These are phyloP conservation scores for Brassica nigra DNA, from an alignment of 345 rosid genomes.

Conservation along the genomic window DNA sequence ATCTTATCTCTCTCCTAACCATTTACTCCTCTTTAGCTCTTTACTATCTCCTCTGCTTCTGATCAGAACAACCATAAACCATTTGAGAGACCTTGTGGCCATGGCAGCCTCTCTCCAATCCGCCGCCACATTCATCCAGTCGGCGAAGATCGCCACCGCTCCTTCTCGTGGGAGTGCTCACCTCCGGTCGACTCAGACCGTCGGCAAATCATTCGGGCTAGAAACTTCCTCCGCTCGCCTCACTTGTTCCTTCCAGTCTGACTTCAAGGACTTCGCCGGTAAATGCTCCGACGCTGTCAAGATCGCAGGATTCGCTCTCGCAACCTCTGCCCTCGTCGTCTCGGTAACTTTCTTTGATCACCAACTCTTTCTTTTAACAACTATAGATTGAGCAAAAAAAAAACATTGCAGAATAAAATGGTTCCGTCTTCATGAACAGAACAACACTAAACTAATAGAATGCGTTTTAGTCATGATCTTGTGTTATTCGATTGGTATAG, in stretches of 20 bases:
- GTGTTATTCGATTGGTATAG: not conserved
- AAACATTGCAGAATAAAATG: not conserved
- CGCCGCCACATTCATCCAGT: slow-evolving; percentile 82
- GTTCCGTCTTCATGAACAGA: not conserved
- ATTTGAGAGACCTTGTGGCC: not conserved
- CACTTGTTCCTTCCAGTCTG: slow-evolving; percentile 73
- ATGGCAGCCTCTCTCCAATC: slow-evolving; percentile 96
- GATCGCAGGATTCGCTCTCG: slow-evolving; percentile 85
- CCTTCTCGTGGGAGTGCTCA: slow-evolving; percentile 46
- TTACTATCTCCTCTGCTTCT: slow-evolving; percentile 9
- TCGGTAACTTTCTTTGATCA: slow-evolving; percentile 53
- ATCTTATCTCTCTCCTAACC: slow-evolving; percentile 52
- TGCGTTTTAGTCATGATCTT: not conserved
- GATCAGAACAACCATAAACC: slow-evolving; percentile 15
- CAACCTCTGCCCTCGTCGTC: slow-evolving; percentile 92
- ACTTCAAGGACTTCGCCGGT: slow-evolving; percentile 66
- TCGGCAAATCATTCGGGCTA: slow-evolving; percentile 62
- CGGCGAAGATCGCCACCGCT: slow-evolving; percentile 57
- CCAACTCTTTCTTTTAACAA: not conserved
- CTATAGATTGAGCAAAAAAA: not conserved
- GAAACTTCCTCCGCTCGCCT: slow-evolving; percentile 58
- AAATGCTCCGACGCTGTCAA: slow-evolving; percentile 74
- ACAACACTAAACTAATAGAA: not conserved
- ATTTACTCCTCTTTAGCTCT: slow-evolving; percentile 28
- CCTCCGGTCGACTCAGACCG: slow-evolving; percentile 52